These are phyloP conservation scores for Starmera dryadoides DNA, from an alignment of 805 yeast genomes.

Conservation along the genomic window DNA sequence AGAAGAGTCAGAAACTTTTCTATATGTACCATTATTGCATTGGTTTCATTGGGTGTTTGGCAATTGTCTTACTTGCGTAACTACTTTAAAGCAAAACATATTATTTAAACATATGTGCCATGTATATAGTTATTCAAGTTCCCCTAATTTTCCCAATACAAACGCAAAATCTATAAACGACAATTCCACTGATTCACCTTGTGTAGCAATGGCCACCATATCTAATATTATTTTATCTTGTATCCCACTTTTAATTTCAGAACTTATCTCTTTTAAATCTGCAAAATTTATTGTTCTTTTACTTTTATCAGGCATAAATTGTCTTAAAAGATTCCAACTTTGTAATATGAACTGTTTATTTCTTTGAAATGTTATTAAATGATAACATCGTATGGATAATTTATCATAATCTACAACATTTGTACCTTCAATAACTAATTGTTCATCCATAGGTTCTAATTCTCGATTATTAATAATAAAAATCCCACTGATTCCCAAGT, in stretches of 20 bases:
- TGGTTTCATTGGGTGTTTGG: conserved; percentile 82
- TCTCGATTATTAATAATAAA: conserved; percentile 21
- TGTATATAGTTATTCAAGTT: too few relatives aligned
- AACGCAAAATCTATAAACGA: conserved; percentile 40
- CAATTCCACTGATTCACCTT: conserved; percentile 27
- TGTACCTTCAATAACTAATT: conserved; percentile 32
- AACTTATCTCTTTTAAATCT: conserved; percentile 28
- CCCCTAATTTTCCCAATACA: conserved; percentile 41
- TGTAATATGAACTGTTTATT: conserved; percentile 28
- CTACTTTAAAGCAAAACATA: conserved; percentile 84
- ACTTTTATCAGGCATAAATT: conserved; percentile 16
- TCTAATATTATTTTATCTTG: conserved; percentile 30
- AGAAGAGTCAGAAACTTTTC: conserved; percentile 88
- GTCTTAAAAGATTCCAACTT: conserved; percentile 33
- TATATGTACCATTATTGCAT: conserved; percentile 53
- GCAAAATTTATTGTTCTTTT: conserved; percentile 24
- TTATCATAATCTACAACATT: conserved; percentile 41
- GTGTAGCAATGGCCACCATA: conserved; percentile 37
- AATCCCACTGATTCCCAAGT: conserved; percentile 24
- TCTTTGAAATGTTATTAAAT: conserved; percentile 32
- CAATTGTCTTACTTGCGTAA: conserved; percentile 88
- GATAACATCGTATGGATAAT: conserved; percentile 31
- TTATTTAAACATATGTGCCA: conserved; percentile 50
- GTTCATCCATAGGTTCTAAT: conserved; percentile 10
- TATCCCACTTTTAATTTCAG: conserved; percentile 23